phyloP scores from a whole-genome alignment of 208 protist genomes.

The Wallacemonas rigidus region DNA sequence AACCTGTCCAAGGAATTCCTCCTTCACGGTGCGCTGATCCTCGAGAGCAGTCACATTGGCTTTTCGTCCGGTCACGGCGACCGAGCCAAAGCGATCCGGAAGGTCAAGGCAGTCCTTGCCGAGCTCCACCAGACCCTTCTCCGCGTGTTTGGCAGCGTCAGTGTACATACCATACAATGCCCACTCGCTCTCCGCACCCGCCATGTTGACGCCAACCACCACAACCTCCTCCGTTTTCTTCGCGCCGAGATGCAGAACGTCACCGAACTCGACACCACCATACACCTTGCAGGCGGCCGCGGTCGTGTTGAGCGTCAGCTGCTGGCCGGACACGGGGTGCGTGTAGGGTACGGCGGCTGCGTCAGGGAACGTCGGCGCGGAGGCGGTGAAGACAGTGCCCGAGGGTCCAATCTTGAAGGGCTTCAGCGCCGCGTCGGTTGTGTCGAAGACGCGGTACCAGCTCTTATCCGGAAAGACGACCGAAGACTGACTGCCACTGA shows the following conservation, averaged over 20 bases:
- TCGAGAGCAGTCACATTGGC: slow-evolving; percentile 41
- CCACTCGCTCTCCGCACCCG: slow-evolving; percentile 58
- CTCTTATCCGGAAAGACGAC: slow-evolving; percentile 73
- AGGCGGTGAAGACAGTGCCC: slow-evolving; percentile 52
- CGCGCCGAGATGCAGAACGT: slow-evolving; percentile 51
- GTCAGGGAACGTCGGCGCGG: slow-evolving; percentile 36
- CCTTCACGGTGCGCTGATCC: slow-evolving; percentile 45
- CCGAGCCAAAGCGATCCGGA: slow-evolving; percentile 42
- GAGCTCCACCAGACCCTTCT: slow-evolving; percentile 58
- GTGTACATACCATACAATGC: slow-evolving; percentile 54
- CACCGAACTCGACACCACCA: slow-evolving; percentile 70
- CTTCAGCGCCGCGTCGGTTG: slow-evolving; percentile 41
- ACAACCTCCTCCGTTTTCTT: slow-evolving; percentile 43
- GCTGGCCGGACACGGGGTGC: slow-evolving; percentile 35
- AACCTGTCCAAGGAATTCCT: slow-evolving; percentile 80
- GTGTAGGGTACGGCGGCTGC: slow-evolving; percentile 62
- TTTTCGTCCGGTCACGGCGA: slow-evolving; percentile 32
- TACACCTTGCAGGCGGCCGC: slow-evolving; percentile 53
- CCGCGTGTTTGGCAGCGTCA: slow-evolving; percentile 34
- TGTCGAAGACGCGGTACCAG: slow-evolving; percentile 83
- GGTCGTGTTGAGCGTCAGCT: slow-evolving; percentile 64
- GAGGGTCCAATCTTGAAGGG: slow-evolving; percentile 53
- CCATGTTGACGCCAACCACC: slow-evolving; percentile 69
- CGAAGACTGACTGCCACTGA: not conserved
- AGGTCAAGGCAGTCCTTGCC: slow-evolving; percentile 67